Base-by-base conservation (phyloP, 169 alveolate species). In the Plasmodium yoelii region DNA sequence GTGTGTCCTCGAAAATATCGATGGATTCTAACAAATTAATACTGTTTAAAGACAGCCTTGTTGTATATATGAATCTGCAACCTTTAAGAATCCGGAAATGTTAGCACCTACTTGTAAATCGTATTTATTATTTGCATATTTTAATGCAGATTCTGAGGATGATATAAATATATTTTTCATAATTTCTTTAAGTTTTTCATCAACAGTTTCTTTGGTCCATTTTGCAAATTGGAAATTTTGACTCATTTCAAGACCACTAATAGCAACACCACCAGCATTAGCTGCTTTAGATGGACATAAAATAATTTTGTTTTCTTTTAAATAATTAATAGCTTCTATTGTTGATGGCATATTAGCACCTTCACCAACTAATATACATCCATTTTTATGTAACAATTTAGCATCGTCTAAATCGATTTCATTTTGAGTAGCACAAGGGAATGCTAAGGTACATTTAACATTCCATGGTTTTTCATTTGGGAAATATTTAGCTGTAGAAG, bases 241-340 rank as follows among this genome's bases (percentile, higher is more conserved):
- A 28, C 95, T 75, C 98, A 95, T 95, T 63, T 95, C 98, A 22
- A 95, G 87, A 8, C 97, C 98, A 65, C 97, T 94, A 42, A 94
- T 96, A 46, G 97, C 96, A 19, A 95, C 98, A 2, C 98, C 98
- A 6, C 98, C 98, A 19, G 98, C 98, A 86, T 95, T 95, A 1
- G 98, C 96, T 12, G 98, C 98, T 73, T 95, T 95, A 1, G 95
- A 95, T 1, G 98, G 98, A n/a, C 97, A 94, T 22, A 94, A 74
- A 10, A 94, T 34, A 7, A 95, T 75, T 5, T 93, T 80, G 47
- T 88, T 71, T 12, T 61, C 73, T 65, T 91, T 92, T 74, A 94
- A 94, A 42, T 87, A 67, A 63, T 91, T 84, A n/a, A 86, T 92
- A 8, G 98, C 98, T 5, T 92, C 95, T 1, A 80, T 73, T 6